Evolutionary conservation across 345 rosid genomes (phyloP), one percentile per base, ranked within the genome.

Genomic region (Populus nigra): DNA sequence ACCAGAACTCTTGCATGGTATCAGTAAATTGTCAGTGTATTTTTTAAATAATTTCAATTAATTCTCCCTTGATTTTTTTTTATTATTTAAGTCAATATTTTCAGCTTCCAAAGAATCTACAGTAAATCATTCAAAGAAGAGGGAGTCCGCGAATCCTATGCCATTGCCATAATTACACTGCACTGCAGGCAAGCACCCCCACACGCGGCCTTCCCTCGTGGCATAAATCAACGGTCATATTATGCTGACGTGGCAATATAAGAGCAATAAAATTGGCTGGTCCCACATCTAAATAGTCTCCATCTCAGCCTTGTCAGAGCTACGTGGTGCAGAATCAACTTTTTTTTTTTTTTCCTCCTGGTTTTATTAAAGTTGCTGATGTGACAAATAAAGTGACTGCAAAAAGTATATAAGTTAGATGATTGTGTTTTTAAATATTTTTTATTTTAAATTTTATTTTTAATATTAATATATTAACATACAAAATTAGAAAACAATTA

Each of bases 181-280:
- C 73, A 12, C 47, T 17, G 22, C 5, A 15, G 15, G 16, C 39
- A 17, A 9, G 53, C 33, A 13, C n/a, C 66, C 66, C 66, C 13
- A 18, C 5, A 16, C 15, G 11, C 18, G 7, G 4, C 18, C 27
- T 23, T 38, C 5, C 53, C 36, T 43, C 61, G 77, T 74, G 77
- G 71, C 71, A 74, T 8, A 43, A n/a, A 49, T 76, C 50, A 68
- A 68, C 66, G 41, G 68, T 55, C 43, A n/a, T 1, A 17, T 68
- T n/a, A 4, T 11, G 10, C 11, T 39, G 53, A 36, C 38, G 36
- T 68, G 79, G 53, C 36, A 36, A 1, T 2, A 3, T 4, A 12
- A 3, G 12, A 43, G 17, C 17, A n/a, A n/a, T 29, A 1, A 5
- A 7, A 23, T 15, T 20, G 0, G n/a, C 3, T 35, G 66, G 31